Base-by-base conservation (phyloP, 345 rosid species). In the Rubroshorea leprosula region DNA sequence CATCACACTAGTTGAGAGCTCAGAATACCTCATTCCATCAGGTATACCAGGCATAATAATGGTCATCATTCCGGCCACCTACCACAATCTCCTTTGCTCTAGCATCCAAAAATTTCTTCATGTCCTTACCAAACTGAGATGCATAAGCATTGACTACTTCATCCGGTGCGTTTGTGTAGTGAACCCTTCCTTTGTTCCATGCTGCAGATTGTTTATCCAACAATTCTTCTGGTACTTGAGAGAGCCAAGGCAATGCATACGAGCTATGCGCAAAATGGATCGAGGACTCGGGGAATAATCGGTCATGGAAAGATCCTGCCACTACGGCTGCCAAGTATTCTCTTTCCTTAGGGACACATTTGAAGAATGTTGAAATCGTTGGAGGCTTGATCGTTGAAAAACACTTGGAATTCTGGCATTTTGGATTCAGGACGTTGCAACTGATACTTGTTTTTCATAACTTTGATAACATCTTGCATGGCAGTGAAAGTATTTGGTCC, bases 401-500 rank as follows among this genome's bases (percentile, higher is more conserved):
- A 64, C 15, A 64, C 79, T 56, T 66, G 78, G 55, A 83, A 83
- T 53, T 85, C 81, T 0, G 76, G 80, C 1, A 0, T 43, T 51
- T 44, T 29, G 35, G 63, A 11, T 11, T 47, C 54, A 2, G 57
- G 38, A 23, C 47, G 58, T 27, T 70, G 67, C 23, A 74, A 15
- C 44, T 17, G 64, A 55, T 47, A 62, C 54, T 49, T 83, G 15
- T 31, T 23, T 69, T 69, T 51, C 0, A 80, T 50, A 16, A 61
- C 72, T 38, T 68, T 60, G 26, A 81, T 41, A 23, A 83, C 44
- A 66, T 79, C 71, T 41, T 78, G 71, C 47, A 83, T 57, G 23
- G 81, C 60, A 15, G 51, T 17, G 50, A 83, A 46, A 29, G 90
- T 72, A 63, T 83, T 86, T 56, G 90, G 84, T 29, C 90, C 90